phyloP scores from a whole-genome alignment of 257 asterid species.

The Capsicum pubescens region DNA sequence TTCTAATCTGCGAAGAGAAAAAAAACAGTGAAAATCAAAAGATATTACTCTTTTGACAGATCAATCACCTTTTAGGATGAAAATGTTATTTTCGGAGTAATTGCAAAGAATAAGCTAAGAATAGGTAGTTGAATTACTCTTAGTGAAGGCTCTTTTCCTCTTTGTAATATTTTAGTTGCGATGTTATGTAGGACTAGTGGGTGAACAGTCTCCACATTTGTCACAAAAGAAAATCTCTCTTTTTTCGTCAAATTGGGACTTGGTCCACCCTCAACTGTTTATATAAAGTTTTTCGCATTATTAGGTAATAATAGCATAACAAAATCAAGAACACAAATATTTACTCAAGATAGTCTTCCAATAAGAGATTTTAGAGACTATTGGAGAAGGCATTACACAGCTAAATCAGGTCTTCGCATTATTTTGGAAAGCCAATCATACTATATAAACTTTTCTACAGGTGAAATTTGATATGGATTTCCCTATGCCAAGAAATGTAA shows the following conservation, averaged over 20 bases:
- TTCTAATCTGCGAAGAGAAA: conserved; percentile 63
- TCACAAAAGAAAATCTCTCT: neutral
- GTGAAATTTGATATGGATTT: neutral
- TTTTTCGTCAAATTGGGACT: neutral
- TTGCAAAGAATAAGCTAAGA: neutral
- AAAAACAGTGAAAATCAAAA: conserved; percentile 15
- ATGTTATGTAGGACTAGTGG: neutral
- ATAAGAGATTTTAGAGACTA: neutral
- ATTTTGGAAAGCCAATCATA: neutral
- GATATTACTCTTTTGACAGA: conserved; percentile 10
- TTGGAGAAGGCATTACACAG: neutral
- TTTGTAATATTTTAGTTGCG: neutral
- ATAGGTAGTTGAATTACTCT: conserved; percentile 1
- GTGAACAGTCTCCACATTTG: conserved; percentile 1
- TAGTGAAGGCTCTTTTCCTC: neutral
- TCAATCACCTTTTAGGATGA: neutral
- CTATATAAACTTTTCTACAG: neutral
- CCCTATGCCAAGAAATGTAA: neutral
- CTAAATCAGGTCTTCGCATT: neutral
- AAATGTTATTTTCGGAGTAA: neutral
- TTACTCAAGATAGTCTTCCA: neutral
- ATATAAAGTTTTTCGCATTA: neutral
- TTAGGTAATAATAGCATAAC: neutral
- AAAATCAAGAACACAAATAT: neutral
- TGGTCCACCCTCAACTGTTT: neutral